Conservation (phyloP, 2,329 filamentous ascomycete genomes). For the Aspergillus carbonarius region DNA sequence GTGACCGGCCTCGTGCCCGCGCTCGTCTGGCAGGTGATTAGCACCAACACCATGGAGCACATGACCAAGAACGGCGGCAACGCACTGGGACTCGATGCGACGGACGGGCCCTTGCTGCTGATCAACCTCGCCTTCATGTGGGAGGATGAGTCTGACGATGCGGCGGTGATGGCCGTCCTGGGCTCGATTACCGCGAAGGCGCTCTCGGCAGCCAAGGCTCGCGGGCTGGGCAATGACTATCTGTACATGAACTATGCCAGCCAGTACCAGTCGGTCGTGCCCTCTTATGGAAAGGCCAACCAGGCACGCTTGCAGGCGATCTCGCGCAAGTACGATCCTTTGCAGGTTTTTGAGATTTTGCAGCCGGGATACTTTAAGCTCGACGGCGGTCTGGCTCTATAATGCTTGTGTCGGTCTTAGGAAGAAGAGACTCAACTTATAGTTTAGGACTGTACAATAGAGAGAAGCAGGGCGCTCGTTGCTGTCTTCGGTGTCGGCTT, state of each 20-base stretch:
- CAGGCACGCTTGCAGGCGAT: slow-evolving; percentile 31
- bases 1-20: neutral
- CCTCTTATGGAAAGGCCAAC: slow-evolving; percentile 44
- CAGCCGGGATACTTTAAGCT: slow-evolving; percentile 49
- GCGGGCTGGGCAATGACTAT: slow-evolving; percentile 21
- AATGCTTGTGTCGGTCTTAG: no score
- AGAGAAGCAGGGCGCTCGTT: no score
- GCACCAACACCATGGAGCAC: slow-evolving; percentile 27
- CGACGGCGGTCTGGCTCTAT: neutral
- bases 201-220: slow-evolving; percentile 28
- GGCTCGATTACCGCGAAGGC: slow-evolving; percentile 28
- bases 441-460: no score
- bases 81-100: slow-evolving; percentile 6
- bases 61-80: slow-evolving; percentile 26
- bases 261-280: slow-evolving; percentile 44
- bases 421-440: no score
- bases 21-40: slow-evolving; percentile 36
- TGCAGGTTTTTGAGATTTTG: slow-evolving; percentile 40
- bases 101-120: slow-evolving; percentile 12
- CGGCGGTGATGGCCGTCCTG: slow-evolving; percentile 24
- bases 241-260: slow-evolving; percentile 52
- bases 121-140: slow-evolving; percentile 34
- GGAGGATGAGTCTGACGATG: slow-evolving; percentile 32
- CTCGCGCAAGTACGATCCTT: slow-evolving; percentile 43
- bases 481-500: neutral